Evolutionary conservation across 768 basidiomycete genomes (phyloP).

Genomic region (Psilocybe cyanescens): DNA sequence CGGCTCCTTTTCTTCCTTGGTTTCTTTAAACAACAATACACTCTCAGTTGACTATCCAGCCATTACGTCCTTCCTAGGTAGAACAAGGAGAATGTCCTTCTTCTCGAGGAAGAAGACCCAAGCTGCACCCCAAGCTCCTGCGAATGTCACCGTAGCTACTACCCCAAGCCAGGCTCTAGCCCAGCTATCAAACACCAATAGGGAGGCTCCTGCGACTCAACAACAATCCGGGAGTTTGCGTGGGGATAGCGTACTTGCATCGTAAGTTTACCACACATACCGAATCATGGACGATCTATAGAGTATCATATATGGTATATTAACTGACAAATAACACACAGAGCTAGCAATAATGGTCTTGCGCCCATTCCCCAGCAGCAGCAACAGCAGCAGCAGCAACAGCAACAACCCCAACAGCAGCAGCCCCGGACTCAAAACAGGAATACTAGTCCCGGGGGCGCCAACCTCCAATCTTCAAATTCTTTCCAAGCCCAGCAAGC

Average conservation of each 20-base stretch:
- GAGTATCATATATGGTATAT: not conserved
- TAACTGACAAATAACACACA: slow-evolving; percentile 7
- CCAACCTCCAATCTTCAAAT: slow-evolving; percentile 28
- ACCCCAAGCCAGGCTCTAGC: slow-evolving; percentile 72
- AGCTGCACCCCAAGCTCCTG: slow-evolving; percentile 44
- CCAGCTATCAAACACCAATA: slow-evolving; percentile 44
- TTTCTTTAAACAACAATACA: slow-evolving; percentile 11
- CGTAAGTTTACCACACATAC: slow-evolving; percentile 15
- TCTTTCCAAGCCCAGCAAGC: slow-evolving; percentile 25
- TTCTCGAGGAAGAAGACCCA: slow-evolving; percentile 87
- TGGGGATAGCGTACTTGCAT: slow-evolving; percentile 25
- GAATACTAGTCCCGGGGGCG: slow-evolving; percentile 30
- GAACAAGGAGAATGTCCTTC: slow-evolving; percentile 88
- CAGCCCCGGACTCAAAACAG: slow-evolving; percentile 47
- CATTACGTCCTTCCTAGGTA: slow-evolving; percentile 73
- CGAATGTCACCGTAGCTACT: slow-evolving; percentile 61
- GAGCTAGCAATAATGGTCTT: slow-evolving; percentile 26
- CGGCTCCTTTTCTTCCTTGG: not conserved
- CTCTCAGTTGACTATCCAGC: slow-evolving; percentile 36
- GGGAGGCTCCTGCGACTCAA: slow-evolving; percentile 25
- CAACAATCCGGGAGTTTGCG: slow-evolving; percentile 34
- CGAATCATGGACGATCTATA: not conserved
- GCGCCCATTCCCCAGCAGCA: slow-evolving; percentile 29
- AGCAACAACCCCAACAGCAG: slow-evolving; percentile 35
- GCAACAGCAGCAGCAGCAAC: slow-evolving; percentile 29